phyloP scores from a whole-genome alignment of 2,329 filamentous ascomycete species.

The Ambrosiella xylebori region DNA sequence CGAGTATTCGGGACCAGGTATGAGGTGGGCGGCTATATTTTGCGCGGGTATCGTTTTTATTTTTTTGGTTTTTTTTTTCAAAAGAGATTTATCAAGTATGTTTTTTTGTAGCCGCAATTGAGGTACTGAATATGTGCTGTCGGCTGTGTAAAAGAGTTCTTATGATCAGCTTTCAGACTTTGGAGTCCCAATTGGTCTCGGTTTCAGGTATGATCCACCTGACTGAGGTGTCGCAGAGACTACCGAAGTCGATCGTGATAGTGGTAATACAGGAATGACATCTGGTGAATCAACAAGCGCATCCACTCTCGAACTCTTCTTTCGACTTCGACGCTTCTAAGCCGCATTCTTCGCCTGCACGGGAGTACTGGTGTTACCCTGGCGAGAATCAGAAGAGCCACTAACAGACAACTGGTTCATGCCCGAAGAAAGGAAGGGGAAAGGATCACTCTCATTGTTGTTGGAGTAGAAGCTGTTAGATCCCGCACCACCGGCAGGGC shows the following conservation, averaged over 20 bases:
- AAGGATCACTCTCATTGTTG: slow-evolving; percentile 53
- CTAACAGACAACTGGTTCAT: slow-evolving; percentile 58
- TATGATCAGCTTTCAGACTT: too few relatives aligned
- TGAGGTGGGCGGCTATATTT: too few relatives aligned
- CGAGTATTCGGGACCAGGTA: too few relatives aligned
- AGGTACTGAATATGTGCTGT: background rate
- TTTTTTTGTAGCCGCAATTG: background rate
- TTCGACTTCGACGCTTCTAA: slow-evolving; percentile 20
- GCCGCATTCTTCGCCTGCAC: slow-evolving; percentile 40
- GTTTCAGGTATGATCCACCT: too few relatives aligned
- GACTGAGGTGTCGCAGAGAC: too few relatives aligned
- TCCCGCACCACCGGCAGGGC: slow-evolving; percentile 57
- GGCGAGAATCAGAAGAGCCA: slow-evolving; percentile 35
- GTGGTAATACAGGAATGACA: too few relatives aligned
- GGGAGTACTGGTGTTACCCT: slow-evolving; percentile 41
- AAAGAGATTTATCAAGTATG: background rate
- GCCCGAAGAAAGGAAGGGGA: slow-evolving; percentile 60
- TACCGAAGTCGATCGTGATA: too few relatives aligned
- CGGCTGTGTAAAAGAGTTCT: too few relatives aligned
- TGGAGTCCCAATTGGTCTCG: too few relatives aligned
- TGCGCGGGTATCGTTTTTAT: too few relatives aligned
- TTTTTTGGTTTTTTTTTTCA: background rate
- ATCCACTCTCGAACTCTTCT: background rate
- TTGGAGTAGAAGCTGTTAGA: slow-evolving; percentile 38
- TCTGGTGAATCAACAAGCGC: too few relatives aligned